Percentiles rank a stretch among this genome's conserved stretches.
Conservation (phyloP, 2,329 filamentous ascomycete species). For the Fusarium lyarnte region DNA sequence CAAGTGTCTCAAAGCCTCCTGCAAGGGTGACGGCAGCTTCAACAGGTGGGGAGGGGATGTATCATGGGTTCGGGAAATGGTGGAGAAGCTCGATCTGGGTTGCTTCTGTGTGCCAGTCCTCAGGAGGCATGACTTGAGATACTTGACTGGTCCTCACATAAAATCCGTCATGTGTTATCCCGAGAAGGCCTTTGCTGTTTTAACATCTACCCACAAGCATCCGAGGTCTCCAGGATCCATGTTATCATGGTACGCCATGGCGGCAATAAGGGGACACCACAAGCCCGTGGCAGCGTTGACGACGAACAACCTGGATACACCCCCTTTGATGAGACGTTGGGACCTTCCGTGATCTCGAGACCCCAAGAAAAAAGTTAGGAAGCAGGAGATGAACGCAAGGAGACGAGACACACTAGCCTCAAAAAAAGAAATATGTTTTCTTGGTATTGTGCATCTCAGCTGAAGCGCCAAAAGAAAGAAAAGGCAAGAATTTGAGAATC, state of each 20-base stretch:
- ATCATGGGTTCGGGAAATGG: conserved; percentile 41
- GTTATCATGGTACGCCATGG: conserved; percentile 22
- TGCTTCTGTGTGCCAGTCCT: conserved; percentile 18
- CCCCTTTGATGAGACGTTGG: conserved; percentile 19
- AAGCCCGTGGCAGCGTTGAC: conserved; percentile 2
- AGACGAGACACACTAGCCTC: conserved; percentile 14
- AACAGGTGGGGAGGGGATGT: conserved; percentile 34
- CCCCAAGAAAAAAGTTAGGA: not conserved
- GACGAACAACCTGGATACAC: conserved; percentile 12
- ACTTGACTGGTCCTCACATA: conserved; percentile 22
- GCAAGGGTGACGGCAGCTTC: conserved; percentile 43
- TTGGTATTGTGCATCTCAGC: conserved; percentile 10
- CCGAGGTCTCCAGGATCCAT: conserved; percentile 25
- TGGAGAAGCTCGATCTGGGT: conserved; percentile 38
- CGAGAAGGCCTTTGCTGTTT: conserved; percentile 16
- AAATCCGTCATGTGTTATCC: conserved; percentile 31
- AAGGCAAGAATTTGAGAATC: conserved; percentile 2
- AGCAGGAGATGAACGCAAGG: conserved; percentile 14
- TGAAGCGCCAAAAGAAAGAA: conserved; percentile 21
- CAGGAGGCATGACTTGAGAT: conserved; percentile 28
- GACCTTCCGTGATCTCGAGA: conserved; percentile 10
- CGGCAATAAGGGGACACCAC: conserved; percentile 25
- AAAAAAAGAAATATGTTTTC: not conserved
- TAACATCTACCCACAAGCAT: conserved; percentile 18
- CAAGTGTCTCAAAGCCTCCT: conserved; percentile 41